Base-by-base conservation (phyloP, 1,139 yeast genomes). In the Sugiyamaella xylanicola region DNA sequence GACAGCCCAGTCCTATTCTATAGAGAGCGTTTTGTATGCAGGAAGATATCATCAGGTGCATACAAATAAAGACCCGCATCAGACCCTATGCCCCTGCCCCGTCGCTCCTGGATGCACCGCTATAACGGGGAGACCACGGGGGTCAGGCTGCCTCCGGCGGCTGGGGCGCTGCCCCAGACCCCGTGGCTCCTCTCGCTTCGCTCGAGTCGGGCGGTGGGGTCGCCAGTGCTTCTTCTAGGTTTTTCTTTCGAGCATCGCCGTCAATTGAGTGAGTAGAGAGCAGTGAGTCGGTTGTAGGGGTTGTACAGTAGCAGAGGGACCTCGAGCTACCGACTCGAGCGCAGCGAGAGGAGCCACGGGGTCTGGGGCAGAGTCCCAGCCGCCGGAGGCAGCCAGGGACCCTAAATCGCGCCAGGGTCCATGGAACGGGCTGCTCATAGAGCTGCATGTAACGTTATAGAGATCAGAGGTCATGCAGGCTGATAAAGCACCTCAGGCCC, bases 21-120 rank as follows among this genome's bases (percentile, higher is more conserved):
- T n/a, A 9, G 15, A 3, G 13, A 11, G 32, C 5, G 2, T 35
- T 32, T 16, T 9, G 20, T 21, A 45, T 45, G 49, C 49, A 45
- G 49, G 49, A 32, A 40, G 39, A 29, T 45, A 45, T 40, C 43
- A 40, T 41, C 45, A 41, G n/a, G 49, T 45, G 49, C 49, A 35
- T 32, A 37, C 19, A 13, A 29, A 13, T 35, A 4, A 35, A 8
- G 20, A 11, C 39, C 39, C 39, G 22, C 45, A 21, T 9, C 29
- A 15, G n/a, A n/a, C n/a, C n/a, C n/a, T n/a, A n/a, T 46, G 8
- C 41, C 50, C 43, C 42, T 41, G 27, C 45, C 43, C 22, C 21
- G 21, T 9, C 29, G n/a, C n/a, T n/a, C n/a, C n/a, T n/a, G 32
- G 32, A 25, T 7, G 32, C 32, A 32, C 37, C 29, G 9, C 29